These are phyloP conservation scores for Neofusicoccum laricinum DNA, from an alignment of 2,329 filamentous ascomycete species.

Conservation along the genomic window DNA sequence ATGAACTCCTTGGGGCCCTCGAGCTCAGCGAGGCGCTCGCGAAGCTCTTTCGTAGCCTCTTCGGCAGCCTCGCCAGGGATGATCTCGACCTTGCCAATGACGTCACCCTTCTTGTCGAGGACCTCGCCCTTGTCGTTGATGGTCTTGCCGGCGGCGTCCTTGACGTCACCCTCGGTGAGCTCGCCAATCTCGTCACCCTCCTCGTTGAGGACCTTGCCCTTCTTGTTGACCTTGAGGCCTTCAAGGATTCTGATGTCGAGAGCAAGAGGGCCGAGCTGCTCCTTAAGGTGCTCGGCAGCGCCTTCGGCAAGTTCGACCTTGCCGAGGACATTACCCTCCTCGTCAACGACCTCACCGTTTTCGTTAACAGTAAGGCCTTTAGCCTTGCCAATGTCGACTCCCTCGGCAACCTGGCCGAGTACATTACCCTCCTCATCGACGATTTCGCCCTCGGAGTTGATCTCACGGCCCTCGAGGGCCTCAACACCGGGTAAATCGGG, in stretches of 20 bases:
- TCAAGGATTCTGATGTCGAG: slow-evolving; percentile 49
- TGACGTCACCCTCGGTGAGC: slow-evolving; percentile 46
- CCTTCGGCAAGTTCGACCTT: slow-evolving; percentile 51
- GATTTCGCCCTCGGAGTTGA: slow-evolving; percentile 50
- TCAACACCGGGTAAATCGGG: slow-evolving; percentile 52
- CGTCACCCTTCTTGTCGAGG: slow-evolving; percentile 49
- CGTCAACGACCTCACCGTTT: slow-evolving; percentile 49
- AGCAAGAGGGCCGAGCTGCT: slow-evolving; percentile 33
- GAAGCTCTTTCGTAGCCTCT: slow-evolving; percentile 47
- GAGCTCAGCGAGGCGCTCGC: slow-evolving; percentile 45
- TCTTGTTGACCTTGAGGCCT: slow-evolving; percentile 57
- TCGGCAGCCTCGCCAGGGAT: slow-evolving; percentile 50
- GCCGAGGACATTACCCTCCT: slow-evolving; percentile 50
- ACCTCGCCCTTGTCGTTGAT: slow-evolving; percentile 52
- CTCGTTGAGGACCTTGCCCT: slow-evolving; percentile 51
- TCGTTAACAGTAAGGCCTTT: slow-evolving; percentile 51
- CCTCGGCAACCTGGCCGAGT: slow-evolving; percentile 48
- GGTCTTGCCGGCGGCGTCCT: slow-evolving; percentile 46
- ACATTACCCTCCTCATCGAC: slow-evolving; percentile 49
- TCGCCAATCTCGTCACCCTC: slow-evolving; percentile 52
- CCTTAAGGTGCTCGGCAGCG: slow-evolving; percentile 46
- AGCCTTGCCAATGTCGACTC: slow-evolving; percentile 42
- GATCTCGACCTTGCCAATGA: slow-evolving; percentile 49
- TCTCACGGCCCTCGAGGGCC: slow-evolving; percentile 50
- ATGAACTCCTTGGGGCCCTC: slow-evolving; percentile 32